These are phyloP conservation scores for Penicillium occitanis DNA, from an alignment of 2,329 filamentous ascomycete species.

Conservation along the genomic window DNA sequence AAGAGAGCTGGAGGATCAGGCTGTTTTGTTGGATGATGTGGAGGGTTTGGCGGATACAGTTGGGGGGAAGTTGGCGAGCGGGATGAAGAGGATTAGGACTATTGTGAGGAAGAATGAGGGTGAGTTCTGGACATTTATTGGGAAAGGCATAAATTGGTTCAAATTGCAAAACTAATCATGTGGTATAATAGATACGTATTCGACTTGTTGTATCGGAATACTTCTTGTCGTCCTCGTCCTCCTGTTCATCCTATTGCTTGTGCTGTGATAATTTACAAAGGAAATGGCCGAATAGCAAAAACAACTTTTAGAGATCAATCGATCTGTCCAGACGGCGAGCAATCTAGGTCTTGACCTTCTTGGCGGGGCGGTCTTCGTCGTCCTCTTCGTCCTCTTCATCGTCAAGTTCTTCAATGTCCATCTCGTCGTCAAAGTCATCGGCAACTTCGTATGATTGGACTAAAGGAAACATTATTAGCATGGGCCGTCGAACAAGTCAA, in stretches of 20 bases:
- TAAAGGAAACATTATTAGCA: slow-evolving; percentile 48
- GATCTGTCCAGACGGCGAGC: not conserved
- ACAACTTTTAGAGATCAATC: slow-evolving; percentile 16
- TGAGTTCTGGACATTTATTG: slow-evolving; percentile 35
- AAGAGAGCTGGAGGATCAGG: slow-evolving; percentile 91
- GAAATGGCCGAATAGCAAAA: slow-evolving; percentile 17
- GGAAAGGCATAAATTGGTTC: not conserved
- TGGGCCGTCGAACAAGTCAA: not conserved
- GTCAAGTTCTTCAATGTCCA: slow-evolving; percentile 65
- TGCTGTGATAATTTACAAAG: slow-evolving; percentile 49
- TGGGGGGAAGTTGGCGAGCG: slow-evolving; percentile 77
- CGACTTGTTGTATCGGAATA: slow-evolving; percentile 86
- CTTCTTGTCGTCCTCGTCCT: slow-evolving; percentile 87
- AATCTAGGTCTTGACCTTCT: slow-evolving; percentile 33
- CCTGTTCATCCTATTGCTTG: slow-evolving; percentile 73
- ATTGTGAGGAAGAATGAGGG: slow-evolving; percentile 92
- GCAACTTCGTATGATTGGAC: slow-evolving; percentile 70
- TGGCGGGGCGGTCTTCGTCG: slow-evolving; percentile 51
- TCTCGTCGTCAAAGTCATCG: slow-evolving; percentile 54
- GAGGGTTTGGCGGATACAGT: slow-evolving; percentile 85
- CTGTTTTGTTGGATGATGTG: slow-evolving; percentile 80
- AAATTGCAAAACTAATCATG: slow-evolving; percentile 16
- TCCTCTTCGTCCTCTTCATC: slow-evolving; percentile 58
- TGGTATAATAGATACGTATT: slow-evolving; percentile 61
- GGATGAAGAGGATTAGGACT: slow-evolving; percentile 80